Percentiles rank a stretch among this genome's conserved stretches.
Conservation (phyloP, 177 flowering plant genomes). For the Telopea speciosissima region DNA sequence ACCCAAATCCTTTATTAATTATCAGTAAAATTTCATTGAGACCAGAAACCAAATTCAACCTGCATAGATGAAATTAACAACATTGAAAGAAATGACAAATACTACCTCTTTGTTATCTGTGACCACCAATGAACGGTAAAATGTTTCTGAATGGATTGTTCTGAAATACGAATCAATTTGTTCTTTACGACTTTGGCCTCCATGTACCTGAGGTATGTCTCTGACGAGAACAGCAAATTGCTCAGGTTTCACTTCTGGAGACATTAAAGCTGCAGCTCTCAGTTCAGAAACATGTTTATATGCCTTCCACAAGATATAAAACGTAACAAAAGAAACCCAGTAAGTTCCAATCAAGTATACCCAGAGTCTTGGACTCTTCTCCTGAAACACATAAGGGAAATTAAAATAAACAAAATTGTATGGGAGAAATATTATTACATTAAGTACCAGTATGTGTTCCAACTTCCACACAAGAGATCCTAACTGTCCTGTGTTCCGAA, state of each 20-base stretch:
- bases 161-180: conserved; percentile 85
- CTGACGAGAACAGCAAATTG: conserved; percentile 82
- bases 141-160: conserved; percentile 73
- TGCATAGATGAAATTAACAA: too few relatives aligned
- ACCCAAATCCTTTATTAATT: too few relatives aligned
- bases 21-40: too few relatives aligned
- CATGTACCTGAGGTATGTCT: conserved; percentile 60
- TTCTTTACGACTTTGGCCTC: conserved; percentile 67
- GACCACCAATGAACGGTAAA: conserved; percentile 68
- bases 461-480: too few relatives aligned
- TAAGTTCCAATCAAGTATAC: conserved; percentile 58
- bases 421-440: too few relatives aligned
- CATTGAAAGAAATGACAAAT: too few relatives aligned
- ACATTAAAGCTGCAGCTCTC: conserved; percentile 56
- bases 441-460: too few relatives aligned
- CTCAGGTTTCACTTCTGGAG: conserved; percentile 58
- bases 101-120: conserved; percentile 72
- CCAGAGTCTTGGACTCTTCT: conserved; percentile 65
- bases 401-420: neutral
- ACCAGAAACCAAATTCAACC: too few relatives aligned
- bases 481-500: too few relatives aligned
- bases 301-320: conserved; percentile 74
- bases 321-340: conserved; percentile 77
- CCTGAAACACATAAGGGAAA: conserved; percentile 35
- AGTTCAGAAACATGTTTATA: conserved; percentile 74